phyloP scores from a whole-genome alignment of 768 basidiomycete species.

The Pleurotus ostreatus region DNA sequence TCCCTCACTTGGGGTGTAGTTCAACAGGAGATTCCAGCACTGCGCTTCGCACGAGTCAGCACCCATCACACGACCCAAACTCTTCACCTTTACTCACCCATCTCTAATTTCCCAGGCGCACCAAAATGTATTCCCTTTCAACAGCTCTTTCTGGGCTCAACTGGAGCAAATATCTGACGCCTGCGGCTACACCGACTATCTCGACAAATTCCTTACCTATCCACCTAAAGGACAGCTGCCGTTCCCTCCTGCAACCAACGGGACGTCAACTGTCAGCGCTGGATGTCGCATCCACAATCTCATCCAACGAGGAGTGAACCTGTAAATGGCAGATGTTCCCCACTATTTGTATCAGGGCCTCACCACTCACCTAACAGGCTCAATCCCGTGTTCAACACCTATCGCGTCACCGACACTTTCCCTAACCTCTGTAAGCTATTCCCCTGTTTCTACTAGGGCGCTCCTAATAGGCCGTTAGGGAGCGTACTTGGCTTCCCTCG shows the following conservation, averaged over 20 bases:
- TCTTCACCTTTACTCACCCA: neutral
- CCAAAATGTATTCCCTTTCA: slow-evolving; percentile 57
- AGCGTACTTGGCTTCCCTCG: slow-evolving; percentile 70
- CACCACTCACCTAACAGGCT: slow-evolving; percentile 26
- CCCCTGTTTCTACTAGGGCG: neutral
- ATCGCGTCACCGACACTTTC: slow-evolving; percentile 52
- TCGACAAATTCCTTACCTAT: slow-evolving; percentile 57
- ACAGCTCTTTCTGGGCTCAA: slow-evolving; percentile 45
- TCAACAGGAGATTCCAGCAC: slow-evolving; percentile 62
- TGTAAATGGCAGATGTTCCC: slow-evolving; percentile 26
- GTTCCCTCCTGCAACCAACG: slow-evolving; percentile 46
- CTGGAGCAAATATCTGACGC: slow-evolving; percentile 47
- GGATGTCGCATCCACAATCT: slow-evolving; percentile 43
- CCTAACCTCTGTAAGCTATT: slow-evolving; percentile 37
- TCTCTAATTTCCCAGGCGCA: slow-evolving; percentile 35
- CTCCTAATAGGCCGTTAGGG: slow-evolving; percentile 25
- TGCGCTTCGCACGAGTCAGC: slow-evolving; percentile 47
- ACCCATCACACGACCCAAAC: neutral
- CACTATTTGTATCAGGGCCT: slow-evolving; percentile 2
- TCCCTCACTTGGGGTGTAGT: slow-evolving; percentile 46
- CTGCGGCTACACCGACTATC: slow-evolving; percentile 61
- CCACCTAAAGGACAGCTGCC: slow-evolving; percentile 62
- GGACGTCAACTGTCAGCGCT: slow-evolving; percentile 33
- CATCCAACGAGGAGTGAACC: slow-evolving; percentile 43
- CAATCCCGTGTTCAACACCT: slow-evolving; percentile 55